A percentile compares a stretch with the other conserved stretches of the same genome.
Conservation (phyloP, 148 eudicot species). For the Chenopodium berlandieri region DNA sequence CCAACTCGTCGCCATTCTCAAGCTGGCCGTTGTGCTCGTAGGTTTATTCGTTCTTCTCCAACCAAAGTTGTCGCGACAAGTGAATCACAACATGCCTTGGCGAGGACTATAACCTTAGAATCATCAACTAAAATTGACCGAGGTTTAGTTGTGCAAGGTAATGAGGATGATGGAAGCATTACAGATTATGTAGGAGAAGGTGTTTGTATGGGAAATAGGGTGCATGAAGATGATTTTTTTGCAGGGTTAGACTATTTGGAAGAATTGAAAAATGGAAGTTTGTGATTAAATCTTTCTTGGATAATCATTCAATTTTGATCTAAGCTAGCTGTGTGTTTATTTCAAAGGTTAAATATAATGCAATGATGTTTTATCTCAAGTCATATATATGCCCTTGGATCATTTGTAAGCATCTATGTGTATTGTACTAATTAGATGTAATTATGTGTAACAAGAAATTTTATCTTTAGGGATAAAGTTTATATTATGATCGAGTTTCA, state of each 20-base stretch:
- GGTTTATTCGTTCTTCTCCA: conserved; percentile 6
- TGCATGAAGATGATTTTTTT: conserved; percentile 28
- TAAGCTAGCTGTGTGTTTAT: background rate
- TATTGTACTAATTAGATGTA: too few species aligned
- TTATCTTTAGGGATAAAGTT: too few species aligned
- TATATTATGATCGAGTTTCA: too few species aligned
- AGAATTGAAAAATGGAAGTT: background rate
- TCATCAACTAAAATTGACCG: background rate
- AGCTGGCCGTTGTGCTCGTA: conserved; percentile 49
- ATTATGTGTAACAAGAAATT: too few species aligned
- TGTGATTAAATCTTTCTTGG: background rate
- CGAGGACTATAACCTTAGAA: background rate
- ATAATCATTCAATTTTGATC: background rate
- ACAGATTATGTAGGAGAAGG: background rate
- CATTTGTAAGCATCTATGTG: too few species aligned
- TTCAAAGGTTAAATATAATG: background rate
- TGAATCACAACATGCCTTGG: background rate
- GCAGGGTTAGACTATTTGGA: conserved; percentile 27
- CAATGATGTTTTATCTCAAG: too few species aligned
- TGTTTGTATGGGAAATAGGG: background rate
- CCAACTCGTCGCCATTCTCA: conserved; percentile 75
- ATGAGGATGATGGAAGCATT: background rate
- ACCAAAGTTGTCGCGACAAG: background rate
- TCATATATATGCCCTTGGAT: too few species aligned
- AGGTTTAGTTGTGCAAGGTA: background rate